Evolutionary conservation across 2,329 filamentous ascomycete genomes (phyloP).

Genomic region (Cadophora malorum): DNA sequence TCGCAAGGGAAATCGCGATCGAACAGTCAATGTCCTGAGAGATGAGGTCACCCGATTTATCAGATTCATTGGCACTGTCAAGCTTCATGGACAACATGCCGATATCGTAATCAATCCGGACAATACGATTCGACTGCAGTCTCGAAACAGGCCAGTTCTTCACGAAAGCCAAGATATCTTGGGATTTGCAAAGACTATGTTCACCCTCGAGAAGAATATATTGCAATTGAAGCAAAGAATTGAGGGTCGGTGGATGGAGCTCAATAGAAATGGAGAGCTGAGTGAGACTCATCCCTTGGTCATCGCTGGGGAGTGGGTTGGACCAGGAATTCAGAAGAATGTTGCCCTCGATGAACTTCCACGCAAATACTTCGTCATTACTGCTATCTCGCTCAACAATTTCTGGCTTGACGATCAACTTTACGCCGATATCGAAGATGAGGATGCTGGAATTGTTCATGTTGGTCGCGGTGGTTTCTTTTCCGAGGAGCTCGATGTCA

Average conservation of each 20-base stretch:
- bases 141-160: constrained; percentile 31
- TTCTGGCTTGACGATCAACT: constrained; percentile 33
- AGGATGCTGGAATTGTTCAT: constrained; percentile 32
- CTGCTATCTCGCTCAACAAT: constrained; percentile 34
- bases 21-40: constrained; percentile 4
- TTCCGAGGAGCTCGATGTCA: constrained; percentile 24
- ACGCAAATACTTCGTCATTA: constrained; percentile 37
- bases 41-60: constrained; percentile 7
- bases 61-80: constrained; percentile 34
- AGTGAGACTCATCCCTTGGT: constrained; percentile 30
- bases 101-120: constrained; percentile 35
- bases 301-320: constrained; percentile 41
- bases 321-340: constrained; percentile 35
- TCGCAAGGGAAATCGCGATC: background rate
- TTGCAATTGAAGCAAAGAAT: constrained; percentile 5
- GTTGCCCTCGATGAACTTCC: constrained; percentile 32
- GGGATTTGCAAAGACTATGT: constrained; percentile 26
- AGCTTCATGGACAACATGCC: constrained; percentile 38
- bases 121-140: constrained; percentile 33
- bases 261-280: constrained; percentile 27
- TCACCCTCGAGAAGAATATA: constrained; percentile 25
- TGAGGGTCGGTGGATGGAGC: constrained; percentile 20
- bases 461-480: constrained; percentile 38
- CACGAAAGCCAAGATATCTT: constrained; percentile 23
- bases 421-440: constrained; percentile 34